Evolutionary conservation across 73 alveolate species (phyloP).

Genomic region (Diophrys sp.): DNA sequence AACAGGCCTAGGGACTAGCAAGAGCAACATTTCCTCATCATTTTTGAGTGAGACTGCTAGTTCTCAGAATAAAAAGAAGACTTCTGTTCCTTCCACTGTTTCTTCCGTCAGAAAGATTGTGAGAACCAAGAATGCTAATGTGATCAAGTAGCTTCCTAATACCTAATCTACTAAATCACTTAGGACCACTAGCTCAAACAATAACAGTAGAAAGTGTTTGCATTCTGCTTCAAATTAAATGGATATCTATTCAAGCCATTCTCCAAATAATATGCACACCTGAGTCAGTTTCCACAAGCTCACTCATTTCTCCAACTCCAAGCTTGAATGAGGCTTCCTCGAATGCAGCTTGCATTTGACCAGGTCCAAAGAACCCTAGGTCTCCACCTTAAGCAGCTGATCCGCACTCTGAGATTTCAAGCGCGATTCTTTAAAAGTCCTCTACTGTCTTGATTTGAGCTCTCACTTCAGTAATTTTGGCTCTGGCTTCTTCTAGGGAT

Average conservation of each 20-base stretch:
- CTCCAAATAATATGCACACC: conserved; percentile 92
- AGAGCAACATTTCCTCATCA: too few species aligned
- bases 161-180: too few species aligned
- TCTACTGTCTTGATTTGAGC: conserved; percentile 57
- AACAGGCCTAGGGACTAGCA: too few species aligned
- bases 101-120: too few species aligned
- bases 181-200: too few species aligned
- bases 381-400: conserved; percentile 94
- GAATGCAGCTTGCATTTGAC: conserved; percentile 88
- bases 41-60: too few species aligned
- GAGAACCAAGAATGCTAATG: too few species aligned
- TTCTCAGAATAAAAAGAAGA: too few species aligned
- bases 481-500: conserved; percentile 84
- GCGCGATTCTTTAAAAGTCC: conserved; percentile 74
- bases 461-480: conserved; percentile 53
- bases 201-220: too few species aligned
- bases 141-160: too few species aligned
- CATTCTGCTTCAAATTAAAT: too few species aligned
- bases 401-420: conserved; percentile 86
- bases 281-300: conserved; percentile 89
- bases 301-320: conserved; percentile 86
- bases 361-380: conserved; percentile 88
- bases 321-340: conserved; percentile 94
- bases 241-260: conserved; percentile 71
- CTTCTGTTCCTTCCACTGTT: too few species aligned